phyloP scores from a whole-genome alignment of 176 grass and related monocot genomes.

The Cenchrus fungigraminus region DNA sequence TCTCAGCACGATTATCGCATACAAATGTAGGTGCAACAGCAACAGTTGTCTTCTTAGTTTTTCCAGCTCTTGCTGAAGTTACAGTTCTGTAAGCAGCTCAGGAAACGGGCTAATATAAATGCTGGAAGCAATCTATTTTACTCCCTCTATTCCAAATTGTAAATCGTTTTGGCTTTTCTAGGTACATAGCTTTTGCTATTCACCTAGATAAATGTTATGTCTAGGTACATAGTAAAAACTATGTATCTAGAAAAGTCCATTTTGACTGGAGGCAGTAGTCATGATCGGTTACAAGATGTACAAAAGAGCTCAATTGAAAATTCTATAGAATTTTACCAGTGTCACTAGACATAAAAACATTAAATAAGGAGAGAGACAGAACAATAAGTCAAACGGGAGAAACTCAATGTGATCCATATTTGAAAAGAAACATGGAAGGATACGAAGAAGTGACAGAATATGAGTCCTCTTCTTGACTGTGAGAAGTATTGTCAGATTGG shows the following conservation, averaged over 20 bases:
- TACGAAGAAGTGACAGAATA: conserved; percentile 79
- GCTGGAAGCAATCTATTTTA: neutral
- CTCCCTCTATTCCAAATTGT: no score
- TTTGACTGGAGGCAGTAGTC: no score
- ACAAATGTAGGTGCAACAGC: conserved; percentile 64
- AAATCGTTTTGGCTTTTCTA: no score
- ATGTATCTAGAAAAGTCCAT: no score
- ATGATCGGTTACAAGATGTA: neutral
- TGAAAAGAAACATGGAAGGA: conserved; percentile 36
- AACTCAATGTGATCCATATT: conserved; percentile 19
- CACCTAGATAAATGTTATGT: no score
- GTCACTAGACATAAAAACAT: neutral
- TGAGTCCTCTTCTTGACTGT: conserved; percentile 70
- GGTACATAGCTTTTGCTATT: no score
- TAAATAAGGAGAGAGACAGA: neutral
- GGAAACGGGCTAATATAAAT: conserved; percentile 44
- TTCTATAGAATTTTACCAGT: neutral
- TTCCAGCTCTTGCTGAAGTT: conserved; percentile 56
- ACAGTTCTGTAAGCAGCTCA: conserved; percentile 59
- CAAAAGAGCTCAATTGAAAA: neutral
- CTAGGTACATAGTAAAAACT: neutral
- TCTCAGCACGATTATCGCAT: conserved; percentile 67
- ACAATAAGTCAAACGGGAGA: neutral
- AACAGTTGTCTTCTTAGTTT: conserved; percentile 68
- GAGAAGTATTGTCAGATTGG: conserved; percentile 63